Conservation (phyloP, 1,284 basidiomycete genomes). For the Cutaneotrichosporon sp. region DNA sequence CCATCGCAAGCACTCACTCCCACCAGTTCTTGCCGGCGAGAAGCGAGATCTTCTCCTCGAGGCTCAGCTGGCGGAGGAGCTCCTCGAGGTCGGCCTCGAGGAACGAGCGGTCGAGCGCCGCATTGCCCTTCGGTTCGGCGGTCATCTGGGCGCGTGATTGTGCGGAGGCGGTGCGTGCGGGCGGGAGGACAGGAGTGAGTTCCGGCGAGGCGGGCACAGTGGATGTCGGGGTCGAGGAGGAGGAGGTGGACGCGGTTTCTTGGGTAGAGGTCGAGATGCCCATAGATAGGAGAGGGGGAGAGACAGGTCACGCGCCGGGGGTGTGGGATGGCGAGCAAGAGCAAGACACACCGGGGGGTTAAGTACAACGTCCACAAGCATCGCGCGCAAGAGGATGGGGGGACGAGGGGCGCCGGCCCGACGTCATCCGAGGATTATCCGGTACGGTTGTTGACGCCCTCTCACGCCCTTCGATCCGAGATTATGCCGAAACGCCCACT, state of each 20-base stretch:
- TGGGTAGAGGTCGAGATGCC: too few species aligned
- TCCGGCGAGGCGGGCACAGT: too few species aligned
- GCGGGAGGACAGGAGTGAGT: not conserved
- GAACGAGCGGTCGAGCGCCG: constrained; percentile 23
- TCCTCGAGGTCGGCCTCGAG: constrained; percentile 16
- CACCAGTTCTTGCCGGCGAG: constrained; percentile 41
- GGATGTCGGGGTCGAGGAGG: too few species aligned
- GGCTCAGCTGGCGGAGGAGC: constrained; percentile 15
- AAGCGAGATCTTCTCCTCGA: constrained; percentile 42
- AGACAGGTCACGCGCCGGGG: too few species aligned
- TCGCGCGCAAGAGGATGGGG: not conserved
- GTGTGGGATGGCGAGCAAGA: too few species aligned
- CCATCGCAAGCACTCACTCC: constrained; percentile 33
- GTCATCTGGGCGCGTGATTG: not conserved
- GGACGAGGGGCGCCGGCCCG: not conserved
- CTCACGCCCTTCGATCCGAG: too few species aligned
- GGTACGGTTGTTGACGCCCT: not conserved
- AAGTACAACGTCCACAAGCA: not conserved
- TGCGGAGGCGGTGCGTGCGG: too few species aligned
- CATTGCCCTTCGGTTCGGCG: constrained; percentile 7
- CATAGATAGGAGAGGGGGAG: too few species aligned
- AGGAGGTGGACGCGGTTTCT: too few species aligned
- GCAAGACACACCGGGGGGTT: too few species aligned
- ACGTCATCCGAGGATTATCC: not conserved
- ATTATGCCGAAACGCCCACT: not conserved